Conservation (phyloP, 768 basidiomycete species). For the Infundibulicybe gibba region DNA sequence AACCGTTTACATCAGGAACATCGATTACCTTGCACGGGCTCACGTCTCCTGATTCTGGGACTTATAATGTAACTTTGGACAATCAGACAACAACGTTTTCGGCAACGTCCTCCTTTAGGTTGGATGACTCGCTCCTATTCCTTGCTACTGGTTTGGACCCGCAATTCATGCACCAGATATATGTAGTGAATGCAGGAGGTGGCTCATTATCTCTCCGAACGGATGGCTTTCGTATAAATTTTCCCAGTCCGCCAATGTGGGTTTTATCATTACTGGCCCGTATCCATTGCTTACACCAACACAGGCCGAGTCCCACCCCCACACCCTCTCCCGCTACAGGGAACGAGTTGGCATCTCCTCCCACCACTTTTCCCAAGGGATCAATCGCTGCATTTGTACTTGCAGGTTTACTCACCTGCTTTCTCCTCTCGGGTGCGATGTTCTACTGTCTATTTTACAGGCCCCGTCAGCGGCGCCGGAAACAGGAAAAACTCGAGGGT, state of each 20-base stretch:
- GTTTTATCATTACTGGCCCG: slow-evolving; percentile 7
- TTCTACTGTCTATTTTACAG: slow-evolving; percentile 45
- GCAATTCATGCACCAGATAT: slow-evolving; percentile 41
- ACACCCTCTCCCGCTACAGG: slow-evolving; percentile 10
- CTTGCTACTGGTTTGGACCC: slow-evolving; percentile 60
- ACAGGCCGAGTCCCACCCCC: slow-evolving; percentile 1
- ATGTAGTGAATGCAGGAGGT: slow-evolving; percentile 55
- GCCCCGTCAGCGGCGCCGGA: slow-evolving; percentile 33
- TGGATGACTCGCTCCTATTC: slow-evolving; percentile 55
- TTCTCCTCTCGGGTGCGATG: slow-evolving; percentile 36
- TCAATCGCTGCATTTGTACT: slow-evolving; percentile 67
- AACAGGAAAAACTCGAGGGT: slow-evolving; percentile 10
- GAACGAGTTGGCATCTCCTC: not conserved
- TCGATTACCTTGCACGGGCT: slow-evolving; percentile 58
- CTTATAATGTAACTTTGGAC: slow-evolving; percentile 49
- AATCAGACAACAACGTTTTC: slow-evolving; percentile 42
- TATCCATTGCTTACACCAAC: not conserved
- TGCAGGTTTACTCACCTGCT: slow-evolving; percentile 48
- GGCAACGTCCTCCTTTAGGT: slow-evolving; percentile 49
- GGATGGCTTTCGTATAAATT: slow-evolving; percentile 46
- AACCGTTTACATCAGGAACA: slow-evolving; percentile 38
- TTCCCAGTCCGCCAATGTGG: slow-evolving; percentile 21
- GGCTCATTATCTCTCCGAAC: slow-evolving; percentile 44
- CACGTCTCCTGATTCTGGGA: slow-evolving; percentile 54
- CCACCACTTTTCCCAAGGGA: slow-evolving; percentile 35